Evolutionary conservation across 495 filamentous ascomycete species (phyloP).

Genomic region (Tuber indicum): DNA sequence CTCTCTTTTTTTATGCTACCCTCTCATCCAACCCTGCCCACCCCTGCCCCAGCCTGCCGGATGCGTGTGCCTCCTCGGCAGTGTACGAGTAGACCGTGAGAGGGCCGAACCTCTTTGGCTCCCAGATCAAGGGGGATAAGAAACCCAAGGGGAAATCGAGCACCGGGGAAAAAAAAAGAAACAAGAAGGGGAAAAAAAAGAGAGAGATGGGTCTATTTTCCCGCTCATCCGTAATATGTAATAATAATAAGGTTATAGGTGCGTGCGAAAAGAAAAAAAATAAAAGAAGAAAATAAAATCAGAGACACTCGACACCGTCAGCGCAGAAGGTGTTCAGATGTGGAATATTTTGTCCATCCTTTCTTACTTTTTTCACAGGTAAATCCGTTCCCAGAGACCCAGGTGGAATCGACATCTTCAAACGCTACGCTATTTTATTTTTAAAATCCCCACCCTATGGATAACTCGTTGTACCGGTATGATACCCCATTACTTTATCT

Average conservation of each 20-base stretch:
- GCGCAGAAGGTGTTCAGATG: neutral
- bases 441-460: neutral
- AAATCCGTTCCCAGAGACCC: neutral
- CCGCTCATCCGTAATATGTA: neutral
- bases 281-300: neutral
- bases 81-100: slow-evolving; percentile 13
- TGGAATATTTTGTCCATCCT: neutral
- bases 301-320: neutral
- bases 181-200: neutral
- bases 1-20: neutral
- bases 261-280: neutral
- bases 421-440: neutral
- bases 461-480: neutral
- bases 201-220: neutral
- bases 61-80: slow-evolving; percentile 18
- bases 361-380: neutral
- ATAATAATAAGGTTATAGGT: neutral
- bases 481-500: neutral
- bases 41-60: slow-evolving; percentile 23
- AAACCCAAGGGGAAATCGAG: neutral
- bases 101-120: slow-evolving; percentile 3
- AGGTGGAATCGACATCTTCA: neutral
- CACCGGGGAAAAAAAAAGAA: neutral
- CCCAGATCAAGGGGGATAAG: neutral
- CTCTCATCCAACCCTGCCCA: slow-evolving; percentile 15